These are phyloP conservation scores for Trichoderma asperellum DNA, from an alignment of 2,329 filamentous ascomycete species.

Conservation along the genomic window DNA sequence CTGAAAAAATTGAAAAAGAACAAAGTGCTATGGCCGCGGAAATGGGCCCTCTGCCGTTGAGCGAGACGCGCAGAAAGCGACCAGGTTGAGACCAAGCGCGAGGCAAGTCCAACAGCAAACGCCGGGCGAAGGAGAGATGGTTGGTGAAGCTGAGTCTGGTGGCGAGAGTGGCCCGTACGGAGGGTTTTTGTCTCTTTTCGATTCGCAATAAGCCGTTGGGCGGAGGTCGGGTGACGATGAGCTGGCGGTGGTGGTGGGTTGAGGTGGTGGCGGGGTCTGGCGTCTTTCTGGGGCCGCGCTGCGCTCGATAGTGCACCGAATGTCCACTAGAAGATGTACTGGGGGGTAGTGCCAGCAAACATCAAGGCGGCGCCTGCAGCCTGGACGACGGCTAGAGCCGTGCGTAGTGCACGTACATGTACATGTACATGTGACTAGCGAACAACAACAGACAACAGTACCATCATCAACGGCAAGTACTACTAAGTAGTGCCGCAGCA, in stretches of 20 bases:
- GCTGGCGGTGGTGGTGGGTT: slow-evolving; percentile 23
- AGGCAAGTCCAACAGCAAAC: neutral
- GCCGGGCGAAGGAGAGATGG: neutral
- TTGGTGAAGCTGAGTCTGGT: slow-evolving; percentile 16
- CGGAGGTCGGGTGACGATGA: slow-evolving; percentile 25
- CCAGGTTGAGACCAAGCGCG: neutral
- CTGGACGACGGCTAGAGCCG: neutral
- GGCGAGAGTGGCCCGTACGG: neutral
- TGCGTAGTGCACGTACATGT: neutral
- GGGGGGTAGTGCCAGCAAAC: neutral
- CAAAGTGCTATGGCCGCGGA: neutral
- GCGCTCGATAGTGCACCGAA: neutral
- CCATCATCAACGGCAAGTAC: neutral
- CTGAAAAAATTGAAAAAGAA: neutral
- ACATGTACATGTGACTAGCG: neutral
- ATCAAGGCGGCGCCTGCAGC: neutral
- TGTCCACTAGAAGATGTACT: neutral
- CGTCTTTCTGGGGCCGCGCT: neutral
- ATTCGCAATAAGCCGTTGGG: slow-evolving; percentile 12
- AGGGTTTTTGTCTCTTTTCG: slow-evolving; percentile 10
- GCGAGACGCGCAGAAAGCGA: slow-evolving; percentile 1
- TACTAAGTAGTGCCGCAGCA: neutral
- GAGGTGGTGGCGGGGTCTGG: slow-evolving; percentile 22
- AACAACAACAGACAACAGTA: neutral
- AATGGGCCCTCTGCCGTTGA: neutral